These are phyloP conservation scores for Cytospora chrysosperma DNA, from an alignment of 2,329 filamentous ascomycete genomes.

Conservation along the genomic window DNA sequence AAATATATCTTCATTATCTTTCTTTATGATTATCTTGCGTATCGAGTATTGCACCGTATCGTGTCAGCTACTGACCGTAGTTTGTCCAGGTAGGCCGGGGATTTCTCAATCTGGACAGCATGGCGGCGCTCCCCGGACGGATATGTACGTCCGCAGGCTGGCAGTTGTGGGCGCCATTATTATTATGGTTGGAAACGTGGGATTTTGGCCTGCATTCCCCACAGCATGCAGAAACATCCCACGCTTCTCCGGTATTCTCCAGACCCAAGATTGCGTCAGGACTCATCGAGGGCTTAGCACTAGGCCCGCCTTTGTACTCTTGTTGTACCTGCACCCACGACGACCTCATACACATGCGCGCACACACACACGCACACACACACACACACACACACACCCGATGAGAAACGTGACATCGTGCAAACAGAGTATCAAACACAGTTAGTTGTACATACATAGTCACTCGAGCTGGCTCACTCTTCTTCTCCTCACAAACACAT, in stretches of 20 bases:
- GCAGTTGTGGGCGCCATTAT: neutral
- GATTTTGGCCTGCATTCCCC: constrained; percentile 16
- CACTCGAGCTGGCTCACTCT: neutral
- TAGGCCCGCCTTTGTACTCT: constrained; percentile 11
- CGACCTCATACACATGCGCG: no score
- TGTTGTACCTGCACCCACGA: constrained; percentile 15
- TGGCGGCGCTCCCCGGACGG: constrained; percentile 1
- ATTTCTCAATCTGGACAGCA: neutral
- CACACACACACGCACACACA: no score
- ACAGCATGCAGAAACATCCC: constrained; percentile 22
- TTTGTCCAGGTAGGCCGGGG: neutral
- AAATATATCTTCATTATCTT: neutral
- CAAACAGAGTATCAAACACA: no score
- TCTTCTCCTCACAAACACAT: no score
- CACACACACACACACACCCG: neutral
- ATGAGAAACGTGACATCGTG: neutral
- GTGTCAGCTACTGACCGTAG: no score
- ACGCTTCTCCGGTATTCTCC: constrained; percentile 25
- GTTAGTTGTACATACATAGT: no score
- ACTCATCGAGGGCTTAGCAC: neutral
- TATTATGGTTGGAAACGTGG: constrained; percentile 12
- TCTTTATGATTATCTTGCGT: neutral
- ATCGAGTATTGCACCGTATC: no score
- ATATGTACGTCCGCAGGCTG: neutral
- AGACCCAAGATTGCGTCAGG: constrained; percentile 25